A percentile compares a stretch with the other conserved stretches of the same genome.
These are phyloP conservation scores for Hypoxylon sp. DNA, from an alignment of 2,329 filamentous ascomycete genomes.

Conservation along the genomic window DNA sequence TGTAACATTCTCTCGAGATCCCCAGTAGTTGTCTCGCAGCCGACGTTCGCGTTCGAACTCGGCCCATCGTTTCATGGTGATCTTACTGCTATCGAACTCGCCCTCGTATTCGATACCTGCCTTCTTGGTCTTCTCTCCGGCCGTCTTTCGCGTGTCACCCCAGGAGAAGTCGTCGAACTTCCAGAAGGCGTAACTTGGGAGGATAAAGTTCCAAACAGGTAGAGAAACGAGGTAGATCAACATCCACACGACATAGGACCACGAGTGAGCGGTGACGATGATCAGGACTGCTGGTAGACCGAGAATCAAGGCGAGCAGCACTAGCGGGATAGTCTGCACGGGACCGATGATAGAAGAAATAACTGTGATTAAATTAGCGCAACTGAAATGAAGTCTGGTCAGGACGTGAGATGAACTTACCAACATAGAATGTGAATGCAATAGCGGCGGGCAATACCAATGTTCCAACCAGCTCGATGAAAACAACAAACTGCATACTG, in stretches of 20 bases:
- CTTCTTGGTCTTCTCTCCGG: conserved; percentile 88
- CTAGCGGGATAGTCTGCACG: conserved; percentile 87
- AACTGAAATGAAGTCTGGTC: not conserved
- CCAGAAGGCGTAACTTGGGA: conserved; percentile 96
- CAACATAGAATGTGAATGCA: conserved; percentile 94
- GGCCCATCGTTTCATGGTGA: conserved; percentile 98
- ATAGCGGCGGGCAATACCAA: conserved; percentile 95
- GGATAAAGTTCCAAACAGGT: conserved; percentile 96
- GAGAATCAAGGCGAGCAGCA: conserved; percentile 88
- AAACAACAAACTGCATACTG: conserved; percentile 99
- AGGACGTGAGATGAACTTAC: conserved; percentile 63
- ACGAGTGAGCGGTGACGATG: conserved; percentile 89
- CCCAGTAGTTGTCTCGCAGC: conserved; percentile 60
- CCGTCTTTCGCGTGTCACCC: conserved; percentile 97
- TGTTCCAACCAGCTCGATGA: conserved; percentile 93
- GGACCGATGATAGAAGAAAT: conserved; percentile 83
- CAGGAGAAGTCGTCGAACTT: conserved; percentile 99
- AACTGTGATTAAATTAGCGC: conserved; percentile 60
- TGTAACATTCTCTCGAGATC: conserved; percentile 60
- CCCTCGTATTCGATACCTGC: conserved; percentile 87
- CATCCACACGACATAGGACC: conserved; percentile 97
- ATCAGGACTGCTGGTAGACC: conserved; percentile 93
- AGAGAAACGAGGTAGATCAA: conserved; percentile 91
- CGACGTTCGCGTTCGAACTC: conserved; percentile 84
- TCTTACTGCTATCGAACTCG: conserved; percentile 98